phyloP scores from a whole-genome alignment of 1,284 basidiomycete genomes.

The Pseudozyma tsukubaensis region DNA sequence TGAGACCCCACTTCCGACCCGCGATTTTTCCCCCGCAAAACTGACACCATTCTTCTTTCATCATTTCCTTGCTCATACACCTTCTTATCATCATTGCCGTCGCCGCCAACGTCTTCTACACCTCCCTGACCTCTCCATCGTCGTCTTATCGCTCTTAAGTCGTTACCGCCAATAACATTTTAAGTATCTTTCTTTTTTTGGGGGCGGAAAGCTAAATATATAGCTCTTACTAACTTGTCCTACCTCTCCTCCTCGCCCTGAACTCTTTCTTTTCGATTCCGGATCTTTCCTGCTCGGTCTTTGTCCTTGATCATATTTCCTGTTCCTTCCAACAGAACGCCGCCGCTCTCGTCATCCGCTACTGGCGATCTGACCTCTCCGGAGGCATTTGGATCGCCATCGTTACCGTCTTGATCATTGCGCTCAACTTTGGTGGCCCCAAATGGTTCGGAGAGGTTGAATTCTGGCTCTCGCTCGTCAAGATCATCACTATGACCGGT shows the following conservation, averaged over 20 bases:
- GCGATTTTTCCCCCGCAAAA: not conserved
- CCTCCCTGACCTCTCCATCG: slow-evolving; percentile 59
- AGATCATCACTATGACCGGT: slow-evolving; percentile 50
- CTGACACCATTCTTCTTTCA: not conserved
- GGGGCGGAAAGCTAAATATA: too few species aligned
- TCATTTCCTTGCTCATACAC: not conserved
- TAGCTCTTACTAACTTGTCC: too few species aligned
- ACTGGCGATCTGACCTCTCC: slow-evolving; percentile 52
- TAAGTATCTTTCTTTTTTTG: too few species aligned
- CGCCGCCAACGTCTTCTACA: not conserved
- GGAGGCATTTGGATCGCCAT: slow-evolving; percentile 54
- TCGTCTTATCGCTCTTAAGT: slow-evolving; percentile 43
- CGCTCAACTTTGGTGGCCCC: slow-evolving; percentile 70
- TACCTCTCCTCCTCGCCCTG: too few species aligned
- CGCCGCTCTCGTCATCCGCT: slow-evolving; percentile 22
- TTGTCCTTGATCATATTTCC: too few species aligned
- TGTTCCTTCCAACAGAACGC: slow-evolving; percentile 11
- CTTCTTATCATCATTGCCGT: too few species aligned
- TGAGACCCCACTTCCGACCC: not conserved
- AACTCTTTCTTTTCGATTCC: too few species aligned
- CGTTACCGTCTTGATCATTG: slow-evolving; percentile 47
- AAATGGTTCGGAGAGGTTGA: slow-evolving; percentile 75
- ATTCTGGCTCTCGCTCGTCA: slow-evolving; percentile 45
- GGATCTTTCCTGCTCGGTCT: too few species aligned
- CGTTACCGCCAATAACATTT: slow-evolving; percentile 41